Base-by-base conservation (phyloP, 2,329 filamentous ascomycete genomes). In the Thielaviopsis ethacetica region DNA sequence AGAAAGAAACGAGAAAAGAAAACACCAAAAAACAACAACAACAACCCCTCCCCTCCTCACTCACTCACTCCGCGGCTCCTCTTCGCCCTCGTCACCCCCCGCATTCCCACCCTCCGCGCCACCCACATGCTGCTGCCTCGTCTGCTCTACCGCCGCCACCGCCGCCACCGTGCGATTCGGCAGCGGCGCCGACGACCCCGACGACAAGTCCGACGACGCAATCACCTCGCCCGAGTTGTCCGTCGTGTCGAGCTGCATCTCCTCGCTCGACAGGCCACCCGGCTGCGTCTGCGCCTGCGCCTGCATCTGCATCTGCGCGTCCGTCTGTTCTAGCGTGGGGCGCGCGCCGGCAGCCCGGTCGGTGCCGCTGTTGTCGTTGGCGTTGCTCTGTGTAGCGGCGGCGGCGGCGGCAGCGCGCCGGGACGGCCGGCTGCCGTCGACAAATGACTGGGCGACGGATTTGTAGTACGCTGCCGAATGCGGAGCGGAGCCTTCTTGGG, bases 271-370 rank as follows among this genome's bases (percentile, higher is more conserved):
- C 63, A 2, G 65, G 63, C 22, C 66, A 22, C 26, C 57, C 30
- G 15, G 21, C 56, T 34, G 52, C 50, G 17, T 64, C 63, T 9
- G 62, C 64, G 1, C 74, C 73, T 64, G 73, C 76, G 19, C 70
- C 71, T 0, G 73, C 38, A 15, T 15, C 7, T n/a, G 17, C 38
- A 15, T 5, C 17, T 13, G 34, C 15, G 13, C 26, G 4, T 34
- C 30, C 7, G 30, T 34, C 30, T 34, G 30, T 34, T 5, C 30
- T 9, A 34, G 30, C 5, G 30, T 9, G 3, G 7, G 7, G 30
- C 10, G 30, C 10, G 7, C 30, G 30, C 7, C 7, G 6, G 7
- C 10, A 2, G 6, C 5, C 4, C 10, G 30, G 30, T 12, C 30
- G 30, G 5, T 34, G 10, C 30, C 30, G 30, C 10, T 34, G 10